phyloP scores from a whole-genome alignment of 2,329 filamentous ascomycete genomes.

The Botryotinia narcissicola region DNA sequence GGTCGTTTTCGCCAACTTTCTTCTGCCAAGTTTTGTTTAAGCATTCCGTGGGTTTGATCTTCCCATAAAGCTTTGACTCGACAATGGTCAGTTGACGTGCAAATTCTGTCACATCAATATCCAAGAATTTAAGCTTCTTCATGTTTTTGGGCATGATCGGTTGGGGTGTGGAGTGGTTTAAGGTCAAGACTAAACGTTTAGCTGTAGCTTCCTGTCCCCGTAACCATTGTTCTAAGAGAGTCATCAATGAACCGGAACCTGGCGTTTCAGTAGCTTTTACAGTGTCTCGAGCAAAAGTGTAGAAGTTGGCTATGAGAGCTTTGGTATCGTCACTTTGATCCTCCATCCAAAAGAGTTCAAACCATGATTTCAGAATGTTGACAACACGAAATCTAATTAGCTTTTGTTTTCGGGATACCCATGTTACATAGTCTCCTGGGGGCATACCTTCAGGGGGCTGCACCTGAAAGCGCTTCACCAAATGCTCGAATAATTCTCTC shows the following conservation, averaged over 20 bases:
- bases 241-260: conserved; percentile 79
- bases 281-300: conserved; percentile 85
- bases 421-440: conserved; percentile 74
- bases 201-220: conserved; percentile 83
- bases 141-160: conserved; percentile 98
- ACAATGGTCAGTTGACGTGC: conserved; percentile 97
- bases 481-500: conserved; percentile 84
- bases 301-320: conserved; percentile 82
- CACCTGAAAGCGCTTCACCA: conserved; percentile 88
- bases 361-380: conserved; percentile 97
- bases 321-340: conserved; percentile 79
- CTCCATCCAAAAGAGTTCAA: conserved; percentile 99
- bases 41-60: conserved; percentile 94
- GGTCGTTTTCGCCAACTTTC: conserved; percentile 77
- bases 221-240: conserved; percentile 83
- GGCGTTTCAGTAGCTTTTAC: conserved; percentile 93
- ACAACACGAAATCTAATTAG: conserved; percentile 94
- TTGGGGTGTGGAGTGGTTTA: conserved; percentile 76
- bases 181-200: conserved; percentile 81
- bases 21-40: conserved; percentile 99
- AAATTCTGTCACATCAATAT: conserved; percentile 94
- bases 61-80: conserved; percentile 89
- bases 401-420: conserved; percentile 94
- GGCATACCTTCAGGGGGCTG: conserved; percentile 83
- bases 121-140: conserved; percentile 98